Conservation (phyloP, 768 basidiomycete genomes). For the Russula compacta region DNA sequence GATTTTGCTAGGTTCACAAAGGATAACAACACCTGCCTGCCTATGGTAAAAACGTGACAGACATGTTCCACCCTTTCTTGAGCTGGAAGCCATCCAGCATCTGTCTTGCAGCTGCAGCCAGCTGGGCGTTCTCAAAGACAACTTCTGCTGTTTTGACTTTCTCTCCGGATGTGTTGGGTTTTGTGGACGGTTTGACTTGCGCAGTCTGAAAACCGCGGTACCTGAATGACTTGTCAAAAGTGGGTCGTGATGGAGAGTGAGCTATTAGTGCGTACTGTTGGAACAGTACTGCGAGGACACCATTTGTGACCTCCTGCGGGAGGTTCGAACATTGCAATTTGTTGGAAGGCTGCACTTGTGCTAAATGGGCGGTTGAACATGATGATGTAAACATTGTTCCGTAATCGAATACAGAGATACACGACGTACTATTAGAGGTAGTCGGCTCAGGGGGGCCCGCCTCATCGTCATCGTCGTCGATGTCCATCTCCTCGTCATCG, state of each 20-base stretch:
- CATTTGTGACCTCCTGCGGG: constrained; percentile 83
- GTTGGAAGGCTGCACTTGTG: constrained; percentile 34
- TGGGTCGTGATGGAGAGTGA: not conserved
- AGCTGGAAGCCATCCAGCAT: constrained; percentile 79
- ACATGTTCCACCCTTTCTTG: constrained; percentile 82
- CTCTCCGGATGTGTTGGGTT: constrained; percentile 52
- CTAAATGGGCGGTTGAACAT: constrained; percentile 33
- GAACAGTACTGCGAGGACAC: constrained; percentile 79
- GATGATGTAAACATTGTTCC: constrained; percentile 1
- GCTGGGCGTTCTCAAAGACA: constrained; percentile 63
- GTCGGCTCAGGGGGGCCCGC: constrained; percentile 22
- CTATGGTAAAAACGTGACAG: constrained; percentile 54
- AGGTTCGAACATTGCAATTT: constrained; percentile 70
- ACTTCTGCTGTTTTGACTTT: constrained; percentile 77
- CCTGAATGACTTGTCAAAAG: constrained; percentile 32
- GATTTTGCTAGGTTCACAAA: not conserved
- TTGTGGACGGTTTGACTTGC: constrained; percentile 59
- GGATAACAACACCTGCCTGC: constrained; percentile 9
- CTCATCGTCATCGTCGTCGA: constrained; percentile 86
- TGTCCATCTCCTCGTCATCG: constrained; percentile 90
- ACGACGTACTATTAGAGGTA: constrained; percentile 40
- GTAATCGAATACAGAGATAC: constrained; percentile 5
- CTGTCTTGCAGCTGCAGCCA: constrained; percentile 70
- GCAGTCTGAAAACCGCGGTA: constrained; percentile 76
- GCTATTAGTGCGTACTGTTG: constrained; percentile 63